Base-by-base conservation (phyloP, 2,329 filamentous ascomycete genomes). In the Phialemoniopsis sp. region DNA sequence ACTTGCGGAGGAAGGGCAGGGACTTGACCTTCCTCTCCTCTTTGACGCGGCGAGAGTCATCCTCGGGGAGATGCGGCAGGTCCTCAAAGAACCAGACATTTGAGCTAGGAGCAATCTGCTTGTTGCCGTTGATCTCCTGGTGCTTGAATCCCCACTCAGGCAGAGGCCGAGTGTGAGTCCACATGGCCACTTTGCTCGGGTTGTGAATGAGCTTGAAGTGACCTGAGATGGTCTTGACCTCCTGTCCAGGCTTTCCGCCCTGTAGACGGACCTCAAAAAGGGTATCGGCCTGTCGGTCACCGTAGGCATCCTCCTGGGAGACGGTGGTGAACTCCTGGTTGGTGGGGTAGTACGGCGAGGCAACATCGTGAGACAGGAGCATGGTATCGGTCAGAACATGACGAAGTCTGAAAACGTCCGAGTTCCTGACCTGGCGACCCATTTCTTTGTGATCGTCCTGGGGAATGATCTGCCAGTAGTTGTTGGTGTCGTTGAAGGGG, bases 111-210 rank as follows among this genome's bases (percentile, higher is more conserved):
- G 82, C 73, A 39, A 94, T 71, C 59, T 95, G 94, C 78, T 98
- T 98, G 75, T 98, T 98, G 44, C 93, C 93, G 63, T 98, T 98
- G 72, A 98, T 96, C 62, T 98, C 93, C 56, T 95, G 91, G 64
- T 98, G 93, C 63, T 94, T 93, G 70, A 87, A 91, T 18, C 78
- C 93, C 93, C 93, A 98, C 4, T 98, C 93, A 5, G 93, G 93
- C n/a, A 98, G 79, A 36, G 93, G 88, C 43, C 82, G 93, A 29
- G 86, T 86, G 63, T 97, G 91, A 19, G 93, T 98, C 93, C 93
- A 98, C 91, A 98, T 95, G 49, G 93, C 91, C 37, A 98, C 93
- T 63, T 94, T 95, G 62, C 89, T 94, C 8, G 91, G 89, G 56
- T 87, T 81, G 64, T 98, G 93, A 52, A 98, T 80, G 44, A 98